phyloP scores from a whole-genome alignment of 352 stramenopile genomes.

The Poterioochromonas sp. region DNA sequence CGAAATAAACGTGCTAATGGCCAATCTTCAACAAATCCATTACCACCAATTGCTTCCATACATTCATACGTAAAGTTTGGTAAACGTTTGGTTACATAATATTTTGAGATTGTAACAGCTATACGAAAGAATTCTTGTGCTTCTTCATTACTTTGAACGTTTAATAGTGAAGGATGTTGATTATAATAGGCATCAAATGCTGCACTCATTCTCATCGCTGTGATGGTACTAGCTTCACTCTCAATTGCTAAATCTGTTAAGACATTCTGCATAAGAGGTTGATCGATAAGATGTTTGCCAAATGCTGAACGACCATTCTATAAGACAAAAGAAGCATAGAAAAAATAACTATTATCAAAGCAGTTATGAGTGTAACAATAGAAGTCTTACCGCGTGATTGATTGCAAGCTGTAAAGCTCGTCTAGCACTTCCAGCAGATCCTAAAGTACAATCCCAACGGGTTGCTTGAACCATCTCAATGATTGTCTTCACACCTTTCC shows the following conservation, averaged over 20 bases:
- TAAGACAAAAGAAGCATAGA: not conserved
- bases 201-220: constrained; percentile 28
- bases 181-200: constrained; percentile 29
- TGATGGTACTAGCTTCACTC: constrained; percentile 26
- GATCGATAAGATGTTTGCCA: constrained; percentile 29
- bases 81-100: constrained; percentile 35
- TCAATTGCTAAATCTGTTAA: constrained; percentile 39
- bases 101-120: constrained; percentile 37
- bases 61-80: constrained; percentile 36
- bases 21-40: constrained; percentile 42
- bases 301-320: constrained; percentile 30
- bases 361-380: constrained; percentile 4
- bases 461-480: constrained; percentile 43
- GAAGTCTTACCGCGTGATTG: constrained; percentile 19
- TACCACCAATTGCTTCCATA: constrained; percentile 41
- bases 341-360: not conserved
- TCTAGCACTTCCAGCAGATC: constrained; percentile 35
- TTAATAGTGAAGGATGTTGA: not conserved
- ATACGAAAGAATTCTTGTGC: constrained; percentile 34
- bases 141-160: not conserved
- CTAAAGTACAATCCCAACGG: constrained; percentile 40
- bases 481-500: constrained; percentile 39
- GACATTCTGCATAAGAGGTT: constrained; percentile 39
- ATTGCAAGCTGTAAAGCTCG: constrained; percentile 36
- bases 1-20: constrained; percentile 33